A percentile compares a stretch with the other conserved stretches of the same genome.
Evolutionary conservation across 768 basidiomycete genomes (phyloP).

Genomic region (Trametes villosa): DNA sequence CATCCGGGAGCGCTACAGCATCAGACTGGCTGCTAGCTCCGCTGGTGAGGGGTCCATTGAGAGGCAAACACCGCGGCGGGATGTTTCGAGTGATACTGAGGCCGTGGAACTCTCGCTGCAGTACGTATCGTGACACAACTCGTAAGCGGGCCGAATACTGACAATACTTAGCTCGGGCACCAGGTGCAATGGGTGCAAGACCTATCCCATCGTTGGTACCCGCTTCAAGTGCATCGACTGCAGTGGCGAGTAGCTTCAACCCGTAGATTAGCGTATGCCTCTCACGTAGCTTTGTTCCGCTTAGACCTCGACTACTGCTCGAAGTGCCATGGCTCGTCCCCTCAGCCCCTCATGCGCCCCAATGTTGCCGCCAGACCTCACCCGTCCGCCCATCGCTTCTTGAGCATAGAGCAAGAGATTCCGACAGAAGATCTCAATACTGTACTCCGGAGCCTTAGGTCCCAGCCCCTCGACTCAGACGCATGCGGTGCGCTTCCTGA

Average conservation of each 20-base stretch:
- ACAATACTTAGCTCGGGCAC: background rate
- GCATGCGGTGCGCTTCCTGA: too few species aligned
- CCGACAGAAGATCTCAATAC: background rate
- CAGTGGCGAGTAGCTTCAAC: background rate
- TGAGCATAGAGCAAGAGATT: background rate
- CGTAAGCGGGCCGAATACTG: background rate
- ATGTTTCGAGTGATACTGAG: too few species aligned
- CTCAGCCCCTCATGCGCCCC: background rate
- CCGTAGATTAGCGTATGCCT: too few species aligned
- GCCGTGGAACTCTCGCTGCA: too few species aligned
- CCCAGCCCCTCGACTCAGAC: background rate
- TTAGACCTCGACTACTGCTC: constrained; percentile 5
- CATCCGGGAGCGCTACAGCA: background rate
- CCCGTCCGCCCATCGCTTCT: background rate
- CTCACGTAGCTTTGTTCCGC: too few species aligned
- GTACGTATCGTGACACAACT: background rate
- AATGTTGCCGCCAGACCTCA: background rate
- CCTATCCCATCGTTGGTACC: background rate
- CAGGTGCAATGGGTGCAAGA: background rate
- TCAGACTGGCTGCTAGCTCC: background rate
- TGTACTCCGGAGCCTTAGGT: background rate
- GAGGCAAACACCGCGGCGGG: too few species aligned
- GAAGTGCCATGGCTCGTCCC: background rate
- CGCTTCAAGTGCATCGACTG: constrained; percentile 3
- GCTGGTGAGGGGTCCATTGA: too few species aligned